Evolutionary conservation across 2,329 filamentous ascomycete genomes (phyloP).

Genomic region (Xylariaceae sp.): DNA sequence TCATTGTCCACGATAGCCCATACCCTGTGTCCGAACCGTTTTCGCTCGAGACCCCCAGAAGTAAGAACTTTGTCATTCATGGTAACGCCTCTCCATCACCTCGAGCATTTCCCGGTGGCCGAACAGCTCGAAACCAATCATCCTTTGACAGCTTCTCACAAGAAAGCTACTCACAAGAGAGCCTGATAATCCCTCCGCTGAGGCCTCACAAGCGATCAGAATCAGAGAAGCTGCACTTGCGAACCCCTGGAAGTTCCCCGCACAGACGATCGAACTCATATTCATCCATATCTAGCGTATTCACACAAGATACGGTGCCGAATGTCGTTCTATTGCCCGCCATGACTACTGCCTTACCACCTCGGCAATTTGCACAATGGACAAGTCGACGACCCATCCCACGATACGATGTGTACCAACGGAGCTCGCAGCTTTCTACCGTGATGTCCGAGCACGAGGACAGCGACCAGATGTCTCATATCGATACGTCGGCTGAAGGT

Average conservation of each 20-base stretch:
- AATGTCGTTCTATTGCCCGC: constrained; percentile 36
- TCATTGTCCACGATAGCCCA: constrained; percentile 13
- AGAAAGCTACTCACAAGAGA: constrained; percentile 55
- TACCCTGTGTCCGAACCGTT: constrained; percentile 24
- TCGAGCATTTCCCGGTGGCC: constrained; percentile 32
- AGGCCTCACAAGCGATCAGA: constrained; percentile 44
- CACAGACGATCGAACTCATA: constrained; percentile 46
- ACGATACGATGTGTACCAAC: constrained; percentile 52
- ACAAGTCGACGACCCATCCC: constrained; percentile 24
- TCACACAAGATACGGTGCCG: constrained; percentile 44
- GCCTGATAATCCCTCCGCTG: constrained; percentile 53
- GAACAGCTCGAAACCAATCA: constrained; percentile 25
- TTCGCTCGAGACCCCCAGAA: constrained; percentile 33
- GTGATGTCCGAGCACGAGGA: constrained; percentile 58
- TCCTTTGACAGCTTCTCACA: constrained; percentile 34
- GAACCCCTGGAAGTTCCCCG: constrained; percentile 49
- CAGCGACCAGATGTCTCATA: constrained; percentile 46
- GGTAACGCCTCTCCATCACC: constrained; percentile 40
- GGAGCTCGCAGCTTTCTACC: constrained; percentile 60
- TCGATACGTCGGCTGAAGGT: constrained; percentile 39
- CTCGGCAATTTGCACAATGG: constrained; percentile 29
- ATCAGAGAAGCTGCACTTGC: constrained; percentile 46
- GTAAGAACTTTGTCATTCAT: constrained; percentile 50
- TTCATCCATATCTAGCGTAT: constrained; percentile 51
- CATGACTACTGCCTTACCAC: constrained; percentile 30